These are phyloP conservation scores for Colletotrichum simmondsii DNA, from an alignment of 2,329 filamentous ascomycete genomes.

Conservation along the genomic window DNA sequence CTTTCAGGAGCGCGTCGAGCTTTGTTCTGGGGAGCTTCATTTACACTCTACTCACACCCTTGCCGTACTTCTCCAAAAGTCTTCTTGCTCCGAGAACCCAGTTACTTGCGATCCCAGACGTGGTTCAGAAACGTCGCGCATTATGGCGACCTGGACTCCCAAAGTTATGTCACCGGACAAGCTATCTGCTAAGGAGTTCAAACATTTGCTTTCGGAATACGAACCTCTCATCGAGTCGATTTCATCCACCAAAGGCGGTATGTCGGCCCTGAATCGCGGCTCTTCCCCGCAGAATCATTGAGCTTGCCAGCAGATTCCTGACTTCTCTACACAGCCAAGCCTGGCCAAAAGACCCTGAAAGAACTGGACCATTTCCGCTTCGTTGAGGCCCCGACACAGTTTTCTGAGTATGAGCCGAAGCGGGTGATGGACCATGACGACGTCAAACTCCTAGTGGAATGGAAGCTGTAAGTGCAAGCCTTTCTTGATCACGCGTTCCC, in stretches of 20 bases:
- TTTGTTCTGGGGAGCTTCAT: neutral
- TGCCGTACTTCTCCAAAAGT: neutral
- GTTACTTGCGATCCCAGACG: neutral
- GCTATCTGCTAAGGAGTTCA: slow-evolving; percentile 48
- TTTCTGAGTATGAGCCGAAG: slow-evolving; percentile 48
- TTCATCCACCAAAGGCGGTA: slow-evolving; percentile 58
- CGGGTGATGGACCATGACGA: slow-evolving; percentile 65
- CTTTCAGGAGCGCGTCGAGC: neutral
- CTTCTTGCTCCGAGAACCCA: neutral
- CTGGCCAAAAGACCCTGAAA: slow-evolving; percentile 61
- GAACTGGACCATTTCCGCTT: slow-evolving; percentile 73
- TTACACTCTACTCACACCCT: neutral
- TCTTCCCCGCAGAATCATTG: slow-evolving; percentile 15
- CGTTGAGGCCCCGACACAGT: slow-evolving; percentile 58
- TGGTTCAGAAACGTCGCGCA: neutral
- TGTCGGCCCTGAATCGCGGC: slow-evolving; percentile 33
- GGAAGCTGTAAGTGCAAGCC: slow-evolving; percentile 72
- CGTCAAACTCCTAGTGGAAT: slow-evolving; percentile 71
- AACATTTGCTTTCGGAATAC: slow-evolving; percentile 49
- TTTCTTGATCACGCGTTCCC: neutral
- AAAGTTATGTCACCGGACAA: slow-evolving; percentile 30
- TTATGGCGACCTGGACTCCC: slow-evolving; percentile 5
- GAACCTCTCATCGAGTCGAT: slow-evolving; percentile 52
- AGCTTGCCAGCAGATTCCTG: slow-evolving; percentile 25
- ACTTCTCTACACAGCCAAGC: slow-evolving; percentile 50